Evolutionary conservation across 306 rosid genomes (phyloP), one percentile per base, ranked within the genome.

Genomic region (Mimosa pudica): DNA sequence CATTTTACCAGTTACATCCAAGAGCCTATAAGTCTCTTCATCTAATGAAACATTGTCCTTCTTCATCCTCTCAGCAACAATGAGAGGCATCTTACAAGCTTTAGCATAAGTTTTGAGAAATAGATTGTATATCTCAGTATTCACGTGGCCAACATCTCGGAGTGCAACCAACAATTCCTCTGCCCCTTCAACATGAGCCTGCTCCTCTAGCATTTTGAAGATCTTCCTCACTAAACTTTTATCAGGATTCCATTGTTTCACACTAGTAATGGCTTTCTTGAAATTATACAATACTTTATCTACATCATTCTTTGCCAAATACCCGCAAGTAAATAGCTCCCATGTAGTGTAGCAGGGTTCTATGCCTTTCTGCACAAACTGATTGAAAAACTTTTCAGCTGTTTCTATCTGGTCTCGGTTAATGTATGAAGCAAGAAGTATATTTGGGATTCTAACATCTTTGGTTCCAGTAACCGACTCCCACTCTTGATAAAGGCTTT

Each of bases 291-390:
- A 82, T 77, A 80, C 90, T 14, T 86, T 91, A 10, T 81, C 89
- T 32, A 83, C 89, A 70, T 82, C 79, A 63, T 87, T 79, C 86
- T 66, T 84, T 78, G 87, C 85, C 85, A 90, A 75, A 86, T 84
- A 90, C n/a, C 92, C 93, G 92, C 89, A 84, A 16, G 97, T 84
- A 71, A 95, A 89, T 65, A 93, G 89, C 89, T 95, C 98, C 92
- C 89, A 95, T 10, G 99, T 89, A 24, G 96, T 86, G 93, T 91
- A 93, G 83, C 82, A 80, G 64, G 92, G 89, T 61, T 30, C 32
- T 52, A 85, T 65, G 52, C 92, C 92, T 74, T 89, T 89, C 77
- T 81, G 55, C 76, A 81, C 86, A 76, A 91, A 83, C 63, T 73
- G 84, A 67, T 77, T 70, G 35, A 83, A 85, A 77, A 92, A 89